Evolutionary conservation across 129 eudicot genomes (phyloP), one percentile per base, ranked within the genome.

Genomic region (Flaveria sonorensis): DNA sequence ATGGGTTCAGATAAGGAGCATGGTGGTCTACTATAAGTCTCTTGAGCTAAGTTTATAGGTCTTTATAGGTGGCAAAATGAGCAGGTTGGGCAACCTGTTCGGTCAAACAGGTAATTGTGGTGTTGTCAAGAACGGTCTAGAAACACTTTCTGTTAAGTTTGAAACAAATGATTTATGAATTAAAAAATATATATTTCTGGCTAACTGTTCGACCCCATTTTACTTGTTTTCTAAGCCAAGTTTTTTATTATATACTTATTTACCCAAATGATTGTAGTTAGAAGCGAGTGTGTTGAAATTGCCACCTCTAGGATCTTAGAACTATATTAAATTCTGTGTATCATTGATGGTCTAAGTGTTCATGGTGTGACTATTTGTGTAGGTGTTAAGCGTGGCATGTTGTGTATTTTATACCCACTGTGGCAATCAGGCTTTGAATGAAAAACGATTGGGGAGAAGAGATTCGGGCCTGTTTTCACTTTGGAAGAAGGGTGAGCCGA

Each of bases 321-420:
- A 53, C 18, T 53, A 21, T 53, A n/a, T 18, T 66, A 19, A 43
- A 47, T 73, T 23, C 64, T 64, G 42, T 40, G 23, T 23, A 50
- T 55, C 40, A 10, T 60, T 28, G 13, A 20, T 45, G 76, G 43
- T 84, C 45, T 8, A 18, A 60, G 40, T 36, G 20, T 66, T 74
- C 59, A 70, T 51, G 74, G 60, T 72, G 76, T 75, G 68, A 46
- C 57, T 69, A 47, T 63, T 18, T 85, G 48, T 89, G 89, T 85
- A 94, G 99, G 99, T 94, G 18, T 84, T 94, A 82, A 94, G 99
- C 82, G 82, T 94, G 59, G 99, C 99, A 4, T 94, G 99, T 77
- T 94, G 97, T 83, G 94, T 94, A 43, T 91, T 94, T 78, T 94
- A 94, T 94, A 94, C 97, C 86, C 99, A 94, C 70, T 91, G 99